Evolutionary conservation across 371 early-diverging fungal species (phyloP), one percentile per base, ranked within the genome.

Genomic region (Mortierella sp.): DNA sequence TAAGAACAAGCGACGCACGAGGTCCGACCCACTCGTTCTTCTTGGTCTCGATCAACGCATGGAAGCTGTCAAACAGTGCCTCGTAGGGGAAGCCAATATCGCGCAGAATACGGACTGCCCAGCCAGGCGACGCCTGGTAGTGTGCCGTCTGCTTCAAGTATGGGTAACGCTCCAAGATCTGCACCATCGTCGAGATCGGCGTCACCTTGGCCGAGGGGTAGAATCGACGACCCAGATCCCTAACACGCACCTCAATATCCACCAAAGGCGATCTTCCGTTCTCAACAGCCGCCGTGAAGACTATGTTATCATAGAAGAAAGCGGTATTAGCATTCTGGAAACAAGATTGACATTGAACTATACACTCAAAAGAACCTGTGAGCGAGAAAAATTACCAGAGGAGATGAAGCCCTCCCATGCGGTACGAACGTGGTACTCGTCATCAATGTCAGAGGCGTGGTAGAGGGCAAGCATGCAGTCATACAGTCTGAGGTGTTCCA

Each of bases 401-500:
- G 79, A 70, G 29, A 92, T 81, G 34, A 93, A 86, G 24, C 85
- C 85, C 9, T 65, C 80, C 94, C 94, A 94, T 1, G 90, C 78
- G 11, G 78, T 71, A n/a, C 87, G 81, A 8, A 93, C 90, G 66
- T 89, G 76, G 45, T 79, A 77, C 34, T 81, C 80, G 45, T 89
- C 89, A 63, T 89, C 87, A 44, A 89, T 85, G 73, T 91, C 92
- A 0, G 94, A 89, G 0, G 87, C 85, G 53, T 92, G 88, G 76
- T 92, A 86, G 37, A 93, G 91, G 16, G 87, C 85, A 71, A 94
- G 85, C 71, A 87, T 87, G 6, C 90, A 86, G 55, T 93, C 94
- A 80, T 89, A 87, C 77, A 94, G 79, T 34, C 86, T 64, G 64
- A 90, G 77, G 11, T 92, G 94, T 76, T 86, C 80, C 19, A 93